Conservation (phyloP, 2,329 filamentous ascomycete genomes). For the Phialocephala sp. region DNA sequence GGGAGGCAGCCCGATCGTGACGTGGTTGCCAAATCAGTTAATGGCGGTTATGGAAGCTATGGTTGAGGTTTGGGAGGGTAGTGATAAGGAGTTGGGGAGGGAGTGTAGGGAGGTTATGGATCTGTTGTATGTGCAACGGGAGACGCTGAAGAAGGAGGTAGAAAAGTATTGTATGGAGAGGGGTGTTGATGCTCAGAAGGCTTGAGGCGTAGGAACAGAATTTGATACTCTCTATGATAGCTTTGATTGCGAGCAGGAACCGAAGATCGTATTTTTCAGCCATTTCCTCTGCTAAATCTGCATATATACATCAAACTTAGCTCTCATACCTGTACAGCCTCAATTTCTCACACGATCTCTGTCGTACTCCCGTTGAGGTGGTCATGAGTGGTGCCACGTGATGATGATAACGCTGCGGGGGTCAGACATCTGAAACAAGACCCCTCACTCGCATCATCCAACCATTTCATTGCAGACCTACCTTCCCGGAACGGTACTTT, state of each 20-base stretch:
- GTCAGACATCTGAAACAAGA: conserved; percentile 1
- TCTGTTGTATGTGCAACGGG: conserved; percentile 64
- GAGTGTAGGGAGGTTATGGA: conserved; percentile 69
- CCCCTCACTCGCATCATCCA: conserved; percentile 1
- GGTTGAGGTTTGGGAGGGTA: conserved; percentile 57
- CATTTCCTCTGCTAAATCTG: too few species aligned
- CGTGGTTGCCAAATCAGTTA: conserved; percentile 84
- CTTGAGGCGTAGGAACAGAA: not conserved
- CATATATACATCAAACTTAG: too few species aligned
- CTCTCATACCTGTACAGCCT: not conserved
- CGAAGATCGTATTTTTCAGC: too few species aligned
- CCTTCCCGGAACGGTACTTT: not conserved
- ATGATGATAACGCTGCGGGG: not conserved
- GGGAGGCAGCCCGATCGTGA: conserved; percentile 81
- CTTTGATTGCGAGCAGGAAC: too few species aligned
- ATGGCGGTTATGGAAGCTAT: conserved; percentile 76
- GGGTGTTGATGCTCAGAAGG: conserved; percentile 38
- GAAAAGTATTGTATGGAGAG: conserved; percentile 74
- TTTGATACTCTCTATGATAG: not conserved
- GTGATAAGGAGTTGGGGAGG: conserved; percentile 37
- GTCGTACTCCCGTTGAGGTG: not conserved
- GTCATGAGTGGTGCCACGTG: not conserved
- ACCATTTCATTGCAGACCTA: conserved; percentile 1
- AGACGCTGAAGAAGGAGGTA: conserved; percentile 74
- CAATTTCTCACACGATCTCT: not conserved